These are phyloP conservation scores for Aphanomyces invadans DNA, from an alignment of 352 stramenopile genomes.

Conservation along the genomic window DNA sequence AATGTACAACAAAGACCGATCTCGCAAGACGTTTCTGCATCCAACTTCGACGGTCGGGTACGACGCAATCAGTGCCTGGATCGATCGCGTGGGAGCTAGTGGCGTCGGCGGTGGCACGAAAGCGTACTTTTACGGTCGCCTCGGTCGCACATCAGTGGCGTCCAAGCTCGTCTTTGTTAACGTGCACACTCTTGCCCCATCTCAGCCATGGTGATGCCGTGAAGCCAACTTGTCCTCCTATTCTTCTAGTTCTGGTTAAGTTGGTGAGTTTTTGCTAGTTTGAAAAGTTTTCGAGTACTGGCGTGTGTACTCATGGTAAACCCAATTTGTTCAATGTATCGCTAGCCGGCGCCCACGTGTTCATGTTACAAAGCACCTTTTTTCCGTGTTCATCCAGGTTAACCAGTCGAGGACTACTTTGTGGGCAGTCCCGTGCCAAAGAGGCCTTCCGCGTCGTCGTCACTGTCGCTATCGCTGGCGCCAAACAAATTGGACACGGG, in stretches of 20 bases:
- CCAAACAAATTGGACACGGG: constrained; percentile 61
- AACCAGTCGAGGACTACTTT: too few relatives aligned
- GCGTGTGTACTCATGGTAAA: too few relatives aligned
- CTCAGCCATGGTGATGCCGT: constrained; percentile 60
- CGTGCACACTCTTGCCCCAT: constrained; percentile 68
- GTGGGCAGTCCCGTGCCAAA: constrained; percentile 71
- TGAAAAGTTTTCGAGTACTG: too few relatives aligned
- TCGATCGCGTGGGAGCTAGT: constrained; percentile 45
- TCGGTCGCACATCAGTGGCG: constrained; percentile 19
- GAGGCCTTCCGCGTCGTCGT: constrained; percentile 58
- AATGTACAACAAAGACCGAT: constrained; percentile 83
- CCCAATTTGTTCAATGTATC: too few relatives aligned
- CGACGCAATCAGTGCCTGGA: constrained; percentile 49
- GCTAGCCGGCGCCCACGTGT: too few relatives aligned
- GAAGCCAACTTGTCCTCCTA: neutral
- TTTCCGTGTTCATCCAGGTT: too few relatives aligned
- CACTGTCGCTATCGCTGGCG: constrained; percentile 59
- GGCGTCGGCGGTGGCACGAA: constrained; percentile 69
- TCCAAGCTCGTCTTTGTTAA: constrained; percentile 83
- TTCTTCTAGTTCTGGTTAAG: too few relatives aligned
- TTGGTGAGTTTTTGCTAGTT: too few relatives aligned
- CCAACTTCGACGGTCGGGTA: constrained; percentile 64
- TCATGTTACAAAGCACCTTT: too few relatives aligned
- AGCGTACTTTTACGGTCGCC: constrained; percentile 79
- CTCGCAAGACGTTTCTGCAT: constrained; percentile 82